These are phyloP conservation scores for Vickermania spadyakhi DNA, from an alignment of 208 protist species.

Conservation along the genomic window DNA sequence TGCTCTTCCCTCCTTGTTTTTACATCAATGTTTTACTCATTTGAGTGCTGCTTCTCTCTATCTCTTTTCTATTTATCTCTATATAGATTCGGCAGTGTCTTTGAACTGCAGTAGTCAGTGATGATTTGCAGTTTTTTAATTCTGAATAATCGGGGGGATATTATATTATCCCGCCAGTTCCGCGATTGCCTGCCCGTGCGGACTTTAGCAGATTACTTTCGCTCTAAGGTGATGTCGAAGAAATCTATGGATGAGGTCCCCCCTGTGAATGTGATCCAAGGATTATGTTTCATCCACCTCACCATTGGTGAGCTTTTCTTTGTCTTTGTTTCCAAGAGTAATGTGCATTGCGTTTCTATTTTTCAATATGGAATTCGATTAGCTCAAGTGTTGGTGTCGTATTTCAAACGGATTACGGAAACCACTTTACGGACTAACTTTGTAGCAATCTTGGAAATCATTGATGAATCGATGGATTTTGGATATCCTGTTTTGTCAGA, in stretches of 20 bases:
- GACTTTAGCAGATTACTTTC: constrained; percentile 78
- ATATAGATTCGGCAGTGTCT: too few species aligned
- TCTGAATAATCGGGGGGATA: constrained; percentile 81
- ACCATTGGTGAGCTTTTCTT: constrained; percentile 88
- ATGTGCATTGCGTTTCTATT: constrained; percentile 87
- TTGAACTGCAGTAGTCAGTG: too few species aligned
- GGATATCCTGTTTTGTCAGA: constrained; percentile 96
- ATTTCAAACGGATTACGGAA: constrained; percentile 92
- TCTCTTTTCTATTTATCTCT: too few species aligned
- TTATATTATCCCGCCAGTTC: constrained; percentile 81
- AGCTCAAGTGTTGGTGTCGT: constrained; percentile 82
- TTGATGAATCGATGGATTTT: constrained; percentile 98
- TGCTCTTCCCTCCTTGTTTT: not conserved
- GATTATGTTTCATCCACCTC: constrained; percentile 88
- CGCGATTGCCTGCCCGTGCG: constrained; percentile 69
- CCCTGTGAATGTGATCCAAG: constrained; percentile 87
- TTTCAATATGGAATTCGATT: constrained; percentile 82
- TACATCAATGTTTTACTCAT: too few species aligned
- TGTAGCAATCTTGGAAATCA: constrained; percentile 94
- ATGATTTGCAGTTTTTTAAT: constrained; percentile 82
- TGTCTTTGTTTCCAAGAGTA: constrained; percentile 87
- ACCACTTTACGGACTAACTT: constrained; percentile 95
- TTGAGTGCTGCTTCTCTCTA: too few species aligned
- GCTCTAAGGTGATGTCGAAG: constrained; percentile 7
- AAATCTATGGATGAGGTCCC: constrained; percentile 47